A percentile compares a stretch with the other conserved stretches of the same genome.
Evolutionary conservation across 192 early-diverging fungal genomes (phyloP).

Genomic region (Pilobolus umbonatus): DNA sequence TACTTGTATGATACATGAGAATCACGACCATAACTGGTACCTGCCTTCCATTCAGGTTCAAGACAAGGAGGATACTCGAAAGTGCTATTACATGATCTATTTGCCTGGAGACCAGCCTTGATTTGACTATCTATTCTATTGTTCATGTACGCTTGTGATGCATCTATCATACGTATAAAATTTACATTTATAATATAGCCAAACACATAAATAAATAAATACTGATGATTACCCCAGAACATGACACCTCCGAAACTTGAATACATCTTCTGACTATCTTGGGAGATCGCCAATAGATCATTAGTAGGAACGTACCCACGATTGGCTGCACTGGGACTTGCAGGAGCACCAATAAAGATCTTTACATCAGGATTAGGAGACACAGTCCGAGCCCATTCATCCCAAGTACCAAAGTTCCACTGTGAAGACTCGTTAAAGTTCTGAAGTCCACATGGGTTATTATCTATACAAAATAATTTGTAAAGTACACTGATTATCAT

Average conservation of each 20-base stretch:
- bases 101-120: conserved; percentile 7
- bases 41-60: conserved; percentile 30
- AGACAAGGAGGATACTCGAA: conserved; percentile 31
- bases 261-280: conserved; percentile 37
- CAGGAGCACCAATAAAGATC: conserved; percentile 57
- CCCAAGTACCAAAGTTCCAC: conserved; percentile 50
- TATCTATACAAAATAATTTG: conserved; percentile 34
- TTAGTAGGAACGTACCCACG: conserved; percentile 44
- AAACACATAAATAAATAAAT: neutral
- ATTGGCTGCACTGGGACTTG: conserved; percentile 47
- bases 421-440: conserved; percentile 21
- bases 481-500: neutral
- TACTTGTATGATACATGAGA: conserved; percentile 40
- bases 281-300: conserved; percentile 36
- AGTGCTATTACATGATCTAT: conserved; percentile 8
- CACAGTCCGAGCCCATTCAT: conserved; percentile 51
- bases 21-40: conserved; percentile 30
- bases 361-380: conserved; percentile 58
- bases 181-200: conserved; percentile 2
- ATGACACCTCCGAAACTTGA: conserved; percentile 54
- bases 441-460: conserved; percentile 53
- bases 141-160: conserved; percentile 36
- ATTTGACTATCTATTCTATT: conserved; percentile 12
- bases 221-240: conserved; percentile 43
- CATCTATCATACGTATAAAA: conserved; percentile 22